Percentiles rank a stretch among this genome's conserved stretches.
Evolutionary conservation across 352 stramenopile genomes (phyloP).

Genomic region (Phytophthora aleatoria): DNA sequence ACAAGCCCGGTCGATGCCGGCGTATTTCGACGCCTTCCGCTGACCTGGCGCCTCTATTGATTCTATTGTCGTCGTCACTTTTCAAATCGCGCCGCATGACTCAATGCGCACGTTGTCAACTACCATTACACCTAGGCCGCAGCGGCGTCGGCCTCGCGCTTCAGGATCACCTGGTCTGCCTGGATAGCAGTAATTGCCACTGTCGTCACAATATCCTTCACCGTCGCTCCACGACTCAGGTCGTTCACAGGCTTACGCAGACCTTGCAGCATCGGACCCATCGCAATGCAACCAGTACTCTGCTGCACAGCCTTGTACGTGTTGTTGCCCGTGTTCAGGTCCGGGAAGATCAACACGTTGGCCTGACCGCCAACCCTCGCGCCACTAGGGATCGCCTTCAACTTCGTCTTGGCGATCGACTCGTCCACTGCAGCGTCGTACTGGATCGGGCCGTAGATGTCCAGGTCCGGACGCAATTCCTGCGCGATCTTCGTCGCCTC

Average conservation of each 20-base stretch:
- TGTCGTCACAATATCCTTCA: conserved; percentile 92
- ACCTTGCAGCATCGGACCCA: conserved; percentile 90
- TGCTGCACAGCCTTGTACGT: conserved; percentile 91
- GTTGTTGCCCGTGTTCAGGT: conserved; percentile 90
- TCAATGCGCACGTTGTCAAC: conserved; percentile 14
- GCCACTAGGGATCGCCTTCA: conserved; percentile 63
- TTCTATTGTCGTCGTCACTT: conserved; percentile 23
- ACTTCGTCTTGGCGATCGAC: conserved; percentile 82
- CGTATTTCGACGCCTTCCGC: not conserved
- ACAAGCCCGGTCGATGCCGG: not conserved
- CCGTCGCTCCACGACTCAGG: conserved; percentile 82
- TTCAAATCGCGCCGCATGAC: conserved; percentile 9
- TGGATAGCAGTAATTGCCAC: conserved; percentile 90
- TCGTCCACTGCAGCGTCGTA: conserved; percentile 84
- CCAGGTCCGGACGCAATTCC: conserved; percentile 63
- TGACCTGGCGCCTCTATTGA: conserved; percentile 1
- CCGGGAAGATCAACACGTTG: conserved; percentile 88
- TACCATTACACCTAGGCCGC: conserved; percentile 20
- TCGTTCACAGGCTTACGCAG: conserved; percentile 90
- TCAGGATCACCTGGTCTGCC: conserved; percentile 65
- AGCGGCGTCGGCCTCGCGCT: conserved; percentile 24
- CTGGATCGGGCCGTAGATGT: conserved; percentile 89
- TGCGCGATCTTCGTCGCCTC: conserved; percentile 77
- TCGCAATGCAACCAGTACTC: conserved; percentile 74
- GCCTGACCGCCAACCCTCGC: conserved; percentile 77